These are phyloP conservation scores for Vitis hybrid DNA, from an alignment of 177 flowering plant genomes.

Conservation along the genomic window DNA sequence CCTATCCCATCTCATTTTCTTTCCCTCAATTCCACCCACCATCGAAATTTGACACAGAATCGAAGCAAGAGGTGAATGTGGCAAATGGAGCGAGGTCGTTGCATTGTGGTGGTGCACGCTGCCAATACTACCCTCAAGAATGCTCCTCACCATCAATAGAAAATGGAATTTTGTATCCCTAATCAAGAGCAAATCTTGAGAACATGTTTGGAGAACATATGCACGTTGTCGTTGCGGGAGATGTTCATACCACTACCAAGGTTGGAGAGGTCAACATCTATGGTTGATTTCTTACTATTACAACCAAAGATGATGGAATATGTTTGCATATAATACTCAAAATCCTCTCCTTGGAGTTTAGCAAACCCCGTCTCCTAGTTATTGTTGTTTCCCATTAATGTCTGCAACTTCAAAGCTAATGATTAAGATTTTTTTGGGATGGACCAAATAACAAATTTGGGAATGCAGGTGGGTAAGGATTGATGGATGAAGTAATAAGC, in stretches of 20 bases:
- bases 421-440: too few relatives aligned
- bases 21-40: constrained; percentile 12
- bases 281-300: constrained; percentile 81
- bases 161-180: constrained; percentile 97
- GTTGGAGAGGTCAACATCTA: constrained; percentile 87
- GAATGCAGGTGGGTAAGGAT: too few relatives aligned
- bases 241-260: constrained; percentile 99
- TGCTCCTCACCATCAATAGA: constrained; percentile 67
- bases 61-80: background rate
- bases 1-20: constrained; percentile 41
- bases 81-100: constrained; percentile 13
- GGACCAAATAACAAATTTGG: too few relatives aligned
- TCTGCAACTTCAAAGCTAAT: too few relatives aligned
- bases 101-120: background rate
- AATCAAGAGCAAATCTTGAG: constrained; percentile 89
- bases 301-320: constrained; percentile 93
- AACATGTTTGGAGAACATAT: constrained; percentile 94
- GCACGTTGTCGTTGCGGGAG: constrained; percentile 88
- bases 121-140: constrained; percentile 49
- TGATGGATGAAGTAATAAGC: too few relatives aligned
- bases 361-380: constrained; percentile 95
- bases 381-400: too few relatives aligned
- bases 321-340: constrained; percentile 98
- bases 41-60: constrained; percentile 1
- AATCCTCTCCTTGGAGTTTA: constrained; percentile 93